A percentile compares a stretch with the other conserved stretches of the same genome.
These are phyloP conservation scores for Cladophialophora immunda DNA, from an alignment of 2,329 filamentous ascomycete genomes.

Conservation along the genomic window DNA sequence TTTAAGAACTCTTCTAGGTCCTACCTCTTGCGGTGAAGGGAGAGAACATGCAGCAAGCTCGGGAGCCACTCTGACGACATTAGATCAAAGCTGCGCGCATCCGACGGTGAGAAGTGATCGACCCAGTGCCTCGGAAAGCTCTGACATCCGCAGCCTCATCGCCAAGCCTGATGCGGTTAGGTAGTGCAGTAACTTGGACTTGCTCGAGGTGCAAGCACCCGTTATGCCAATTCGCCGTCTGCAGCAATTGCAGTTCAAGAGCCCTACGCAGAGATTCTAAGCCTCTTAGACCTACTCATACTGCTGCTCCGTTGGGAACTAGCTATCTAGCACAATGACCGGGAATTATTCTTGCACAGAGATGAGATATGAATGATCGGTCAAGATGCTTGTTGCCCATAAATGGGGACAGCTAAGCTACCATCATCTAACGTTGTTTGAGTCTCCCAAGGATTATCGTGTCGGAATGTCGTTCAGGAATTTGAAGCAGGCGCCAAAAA, in stretches of 20 bases:
- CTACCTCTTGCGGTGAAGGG: slow-evolving; percentile 2
- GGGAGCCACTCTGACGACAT: slow-evolving; percentile 4
- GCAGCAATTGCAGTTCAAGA: too few relatives aligned
- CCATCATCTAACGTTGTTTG: not conserved
- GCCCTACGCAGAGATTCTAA: too few relatives aligned
- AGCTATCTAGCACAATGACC: not conserved
- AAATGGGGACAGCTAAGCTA: not conserved
- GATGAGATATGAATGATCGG: not conserved
- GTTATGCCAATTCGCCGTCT: too few relatives aligned
- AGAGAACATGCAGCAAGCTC: not conserved
- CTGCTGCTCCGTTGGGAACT: not conserved
- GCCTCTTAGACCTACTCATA: not conserved
- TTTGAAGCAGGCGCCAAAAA: not conserved
- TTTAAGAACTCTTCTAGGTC: not conserved
- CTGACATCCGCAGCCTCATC: not conserved
- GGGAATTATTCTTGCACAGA: not conserved
- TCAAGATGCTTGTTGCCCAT: not conserved
- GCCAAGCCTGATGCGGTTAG: not conserved
- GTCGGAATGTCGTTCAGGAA: slow-evolving; percentile 4
- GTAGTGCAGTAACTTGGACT: too few relatives aligned
- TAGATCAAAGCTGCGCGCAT: not conserved
- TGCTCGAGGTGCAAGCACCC: too few relatives aligned
- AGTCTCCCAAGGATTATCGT: not conserved
- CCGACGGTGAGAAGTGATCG: not conserved
- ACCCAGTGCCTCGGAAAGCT: not conserved